Conservation (phyloP, 2,329 filamentous ascomycete genomes). For the Tolypocladium tundrense region DNA sequence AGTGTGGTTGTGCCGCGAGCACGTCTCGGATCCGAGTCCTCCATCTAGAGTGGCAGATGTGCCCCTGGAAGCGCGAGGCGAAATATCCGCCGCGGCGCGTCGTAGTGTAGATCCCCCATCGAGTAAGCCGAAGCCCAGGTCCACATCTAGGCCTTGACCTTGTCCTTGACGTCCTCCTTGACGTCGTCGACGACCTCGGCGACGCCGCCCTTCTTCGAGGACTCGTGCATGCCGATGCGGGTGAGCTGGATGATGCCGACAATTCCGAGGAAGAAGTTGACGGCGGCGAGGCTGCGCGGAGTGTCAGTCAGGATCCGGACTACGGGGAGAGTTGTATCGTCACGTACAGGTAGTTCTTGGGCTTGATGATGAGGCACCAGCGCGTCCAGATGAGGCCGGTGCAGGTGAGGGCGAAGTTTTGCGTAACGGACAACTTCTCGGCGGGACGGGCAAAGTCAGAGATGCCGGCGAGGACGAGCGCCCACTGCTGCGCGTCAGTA, state of each 20-base stretch:
- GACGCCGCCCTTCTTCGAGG: conserved; percentile 43
- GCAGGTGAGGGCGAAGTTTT: conserved; percentile 81
- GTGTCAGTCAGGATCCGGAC: neutral
- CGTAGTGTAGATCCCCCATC: neutral
- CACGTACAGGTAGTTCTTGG: conserved; percentile 76
- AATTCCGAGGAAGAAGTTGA: conserved; percentile 94
- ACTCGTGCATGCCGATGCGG: conserved; percentile 62
- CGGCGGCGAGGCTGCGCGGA: conserved; percentile 64
- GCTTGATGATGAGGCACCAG: conserved; percentile 97
- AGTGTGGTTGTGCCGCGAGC: neutral
- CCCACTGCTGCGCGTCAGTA: conserved; percentile 53
- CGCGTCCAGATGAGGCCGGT: conserved; percentile 97
- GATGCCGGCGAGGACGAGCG: conserved; percentile 81
- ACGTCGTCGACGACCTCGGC: conserved; percentile 25
- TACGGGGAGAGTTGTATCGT: neutral
- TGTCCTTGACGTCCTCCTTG: conserved; percentile 28
- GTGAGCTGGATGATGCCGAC: conserved; percentile 75
- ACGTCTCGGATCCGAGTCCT: neutral
- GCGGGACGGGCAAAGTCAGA: conserved; percentile 86
- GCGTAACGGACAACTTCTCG: conserved; percentile 84
- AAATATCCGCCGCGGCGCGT: neutral
- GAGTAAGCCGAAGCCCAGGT: neutral
- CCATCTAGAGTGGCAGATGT: neutral
- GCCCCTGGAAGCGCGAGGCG: neutral
- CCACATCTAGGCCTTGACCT: conserved; percentile 14